Base-by-base conservation (phyloP, 495 filamentous ascomycete genomes). In the Tuber umbilicatum region DNA sequence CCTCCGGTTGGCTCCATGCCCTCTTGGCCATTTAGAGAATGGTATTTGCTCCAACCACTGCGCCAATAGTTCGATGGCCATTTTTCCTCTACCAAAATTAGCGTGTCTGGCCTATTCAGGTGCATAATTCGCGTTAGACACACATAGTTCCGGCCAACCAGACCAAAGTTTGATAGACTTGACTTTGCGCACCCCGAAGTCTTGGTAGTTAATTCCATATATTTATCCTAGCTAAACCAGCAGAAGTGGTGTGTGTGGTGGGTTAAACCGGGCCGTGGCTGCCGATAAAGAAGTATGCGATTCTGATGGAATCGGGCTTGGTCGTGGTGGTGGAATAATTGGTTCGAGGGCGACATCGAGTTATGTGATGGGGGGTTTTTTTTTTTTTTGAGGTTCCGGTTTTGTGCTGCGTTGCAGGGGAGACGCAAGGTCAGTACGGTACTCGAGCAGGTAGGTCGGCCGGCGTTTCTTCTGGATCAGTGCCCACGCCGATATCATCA, bases 261-360 rank as follows among this genome's bases (percentile, higher is more conserved):
- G 27, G 55, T 64, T 31, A 27, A 64, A 64, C 55, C 55, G 55
- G 27, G 45, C 45, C 45, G 12, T 47, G 45, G 17, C 12, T 27
- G n/a, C 55, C 55, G 55, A 31, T 64, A 16, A 16, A 64, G n/a
- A 64, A 12, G 55, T 5, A 64, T 64, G 12, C 55, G 55, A 64
- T 64, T 9, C 55, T 31, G 55, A 64, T 64, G 55, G n/a, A 64
- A 64, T 64, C 27, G 55, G 55, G 55, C 55, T 64, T 64, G 55
- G 55, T 64, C 55, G 55, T 64, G n/a, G 55, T 64, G n/a, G 55
- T 64, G 55, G 55, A 64, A 64, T 64, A 64, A 64, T 64, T 64
- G 55, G 55, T 64, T 64, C 55, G 55, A 64, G 55, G n/a, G 12
- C 55, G n/a, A 64, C 55, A 27, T 31, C 55, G 12, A 64, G n/a